Evolutionary conservation across 805 yeast species (phyloP).

Genomic region (Yarrowia sp.): DNA sequence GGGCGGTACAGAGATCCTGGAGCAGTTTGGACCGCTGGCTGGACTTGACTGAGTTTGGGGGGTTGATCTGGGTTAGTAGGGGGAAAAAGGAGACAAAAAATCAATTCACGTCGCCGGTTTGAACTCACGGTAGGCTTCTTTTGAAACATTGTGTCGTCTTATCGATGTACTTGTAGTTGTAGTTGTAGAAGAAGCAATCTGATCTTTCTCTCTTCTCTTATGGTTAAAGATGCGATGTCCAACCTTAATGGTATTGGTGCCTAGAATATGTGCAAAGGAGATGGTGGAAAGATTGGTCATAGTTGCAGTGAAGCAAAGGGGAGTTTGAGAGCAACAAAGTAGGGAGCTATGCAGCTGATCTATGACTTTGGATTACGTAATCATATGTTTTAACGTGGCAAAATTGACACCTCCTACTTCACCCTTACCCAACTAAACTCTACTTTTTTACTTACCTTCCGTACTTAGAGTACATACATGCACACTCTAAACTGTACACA

Average conservation of each 20-base stretch:
- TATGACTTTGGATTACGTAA: too few relatives aligned
- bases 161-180: background rate
- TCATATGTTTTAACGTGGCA: too few relatives aligned
- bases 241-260: background rate
- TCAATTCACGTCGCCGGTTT: too few relatives aligned
- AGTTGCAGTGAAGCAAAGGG: background rate
- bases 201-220: background rate
- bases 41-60: constrained; percentile 78
- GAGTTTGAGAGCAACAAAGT: background rate
- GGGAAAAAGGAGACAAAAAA: too few relatives aligned
- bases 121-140: constrained; percentile 56
- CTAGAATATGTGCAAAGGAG: background rate
- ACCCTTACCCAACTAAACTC: too few relatives aligned
- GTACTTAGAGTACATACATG: too few relatives aligned
- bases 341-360: too few relatives aligned
- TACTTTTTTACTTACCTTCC: too few relatives aligned
- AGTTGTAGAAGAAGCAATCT: background rate
- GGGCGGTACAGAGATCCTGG: constrained; percentile 53
- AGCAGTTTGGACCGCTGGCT: constrained; percentile 72
- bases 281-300: background rate
- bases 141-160: background rate
- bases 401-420: too few relatives aligned
- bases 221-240: background rate
- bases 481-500: too few relatives aligned
- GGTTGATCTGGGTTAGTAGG: constrained; percentile 56